Evolutionary conservation across 305 asterid species (phyloP).

Genomic region (Striga hermonthica): DNA sequence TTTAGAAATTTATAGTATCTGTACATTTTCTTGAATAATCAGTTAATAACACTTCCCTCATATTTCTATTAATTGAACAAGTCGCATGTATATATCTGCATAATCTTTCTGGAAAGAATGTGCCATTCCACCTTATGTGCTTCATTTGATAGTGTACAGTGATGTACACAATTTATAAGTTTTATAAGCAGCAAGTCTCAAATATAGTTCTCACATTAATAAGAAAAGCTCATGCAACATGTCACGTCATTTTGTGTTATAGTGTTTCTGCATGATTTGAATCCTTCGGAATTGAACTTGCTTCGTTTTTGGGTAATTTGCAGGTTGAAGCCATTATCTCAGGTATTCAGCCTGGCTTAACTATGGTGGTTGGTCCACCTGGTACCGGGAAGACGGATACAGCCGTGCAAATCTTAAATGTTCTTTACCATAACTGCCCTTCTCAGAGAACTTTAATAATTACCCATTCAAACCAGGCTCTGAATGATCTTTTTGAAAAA

Average conservation of each 20-base stretch:
- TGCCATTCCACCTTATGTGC: conserved; percentile 10
- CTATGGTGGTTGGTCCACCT: conserved; percentile 99
- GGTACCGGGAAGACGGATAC: conserved; percentile 99
- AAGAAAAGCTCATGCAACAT: background rate
- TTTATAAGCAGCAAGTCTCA: conserved; percentile 11
- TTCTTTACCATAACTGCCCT: conserved; percentile 96
- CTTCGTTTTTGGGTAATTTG: conserved; percentile 29
- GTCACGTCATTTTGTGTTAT: background rate
- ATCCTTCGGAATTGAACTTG: conserved; percentile 10
- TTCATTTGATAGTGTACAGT: conserved; percentile 14
- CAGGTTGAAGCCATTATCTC: conserved; percentile 88
- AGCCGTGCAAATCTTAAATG: conserved; percentile 92
- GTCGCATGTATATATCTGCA: background rate
- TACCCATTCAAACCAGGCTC: conserved; percentile 96
- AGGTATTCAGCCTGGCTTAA: conserved; percentile 93
- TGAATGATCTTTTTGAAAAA: conserved; percentile 96
- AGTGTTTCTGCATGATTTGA: background rate
- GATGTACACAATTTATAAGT: background rate
- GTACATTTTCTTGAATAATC: background rate
- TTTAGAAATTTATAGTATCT: background rate
- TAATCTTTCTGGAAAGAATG: background rate
- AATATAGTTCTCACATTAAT: conserved; percentile 21
- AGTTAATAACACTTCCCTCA: background rate
- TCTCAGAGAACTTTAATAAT: conserved; percentile 97
- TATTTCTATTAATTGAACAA: conserved; percentile 13